Conservation (phyloP, 129 eudicot genomes). For the Calendula officinalis region DNA sequence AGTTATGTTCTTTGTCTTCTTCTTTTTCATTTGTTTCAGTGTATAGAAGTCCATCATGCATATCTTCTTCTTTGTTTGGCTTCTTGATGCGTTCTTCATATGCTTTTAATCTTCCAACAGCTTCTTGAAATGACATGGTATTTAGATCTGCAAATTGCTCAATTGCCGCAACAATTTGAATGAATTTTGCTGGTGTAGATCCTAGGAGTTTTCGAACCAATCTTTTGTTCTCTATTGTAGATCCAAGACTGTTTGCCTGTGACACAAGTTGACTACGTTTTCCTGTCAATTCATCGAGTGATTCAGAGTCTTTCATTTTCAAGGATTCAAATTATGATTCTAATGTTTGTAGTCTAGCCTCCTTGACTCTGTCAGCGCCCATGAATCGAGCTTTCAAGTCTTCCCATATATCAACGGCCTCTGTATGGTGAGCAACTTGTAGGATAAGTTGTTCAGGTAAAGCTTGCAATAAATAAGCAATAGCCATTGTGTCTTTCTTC, state of each 20-base stretch:
- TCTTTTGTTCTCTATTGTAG: not conserved
- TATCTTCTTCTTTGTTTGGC: not conserved
- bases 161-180: conserved; percentile 1
- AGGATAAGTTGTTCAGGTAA: not conserved
- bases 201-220: conserved; percentile 1
- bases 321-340: not conserved
- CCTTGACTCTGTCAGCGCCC: not conserved
- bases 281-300: not conserved
- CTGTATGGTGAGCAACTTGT: conserved; percentile 4
- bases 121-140: conserved; percentile 1
- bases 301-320: conserved; percentile 1
- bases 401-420: not conserved
- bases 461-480: not conserved
- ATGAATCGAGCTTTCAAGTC: not conserved
- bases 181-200: not conserved
- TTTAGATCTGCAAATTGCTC: not conserved
- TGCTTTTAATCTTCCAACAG: not conserved
- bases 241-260: conserved; percentile 3
- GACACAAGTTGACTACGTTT: not conserved
- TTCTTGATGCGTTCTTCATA: conserved; percentile 1
- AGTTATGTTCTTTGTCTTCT: not conserved
- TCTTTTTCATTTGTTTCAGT: not conserved
- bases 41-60: not conserved
- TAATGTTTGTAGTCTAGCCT: conserved; percentile 4
- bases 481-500: not conserved